A percentile compares a stretch with the other conserved stretches of the same genome.
Conservation (phyloP, 345 rosid species). For the Camelina neglecta region DNA sequence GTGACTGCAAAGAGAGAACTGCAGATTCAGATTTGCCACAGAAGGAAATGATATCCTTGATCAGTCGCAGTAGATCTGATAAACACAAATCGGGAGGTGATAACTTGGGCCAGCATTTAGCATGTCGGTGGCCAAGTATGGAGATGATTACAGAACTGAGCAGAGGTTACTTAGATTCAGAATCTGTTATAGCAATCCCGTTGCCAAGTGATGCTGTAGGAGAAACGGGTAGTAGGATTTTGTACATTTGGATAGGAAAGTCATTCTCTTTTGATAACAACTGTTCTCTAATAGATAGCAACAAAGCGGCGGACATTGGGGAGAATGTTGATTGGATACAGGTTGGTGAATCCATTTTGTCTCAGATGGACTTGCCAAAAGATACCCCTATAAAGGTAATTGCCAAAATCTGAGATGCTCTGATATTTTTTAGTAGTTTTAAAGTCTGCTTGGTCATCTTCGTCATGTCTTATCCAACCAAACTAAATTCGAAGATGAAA, state of each 20-base stretch:
- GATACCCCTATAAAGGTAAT: slow-evolving; percentile 72
- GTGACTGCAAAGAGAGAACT: slow-evolving; percentile 44
- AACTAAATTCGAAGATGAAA: neutral
- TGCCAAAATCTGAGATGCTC: neutral
- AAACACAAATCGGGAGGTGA: slow-evolving; percentile 38
- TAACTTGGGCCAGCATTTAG: slow-evolving; percentile 50
- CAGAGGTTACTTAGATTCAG: slow-evolving; percentile 57
- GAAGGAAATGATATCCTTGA: slow-evolving; percentile 44
- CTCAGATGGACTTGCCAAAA: slow-evolving; percentile 63
- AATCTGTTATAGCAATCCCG: slow-evolving; percentile 65
- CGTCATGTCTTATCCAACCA: neutral
- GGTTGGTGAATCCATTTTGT: slow-evolving; percentile 61
- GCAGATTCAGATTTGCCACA: slow-evolving; percentile 42
- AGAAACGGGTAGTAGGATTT: slow-evolving; percentile 53
- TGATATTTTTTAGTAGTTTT: neutral
- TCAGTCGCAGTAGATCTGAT: slow-evolving; percentile 42
- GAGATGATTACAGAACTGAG: slow-evolving; percentile 57
- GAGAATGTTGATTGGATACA: slow-evolving; percentile 65
- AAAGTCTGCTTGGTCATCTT: slow-evolving; percentile 9
- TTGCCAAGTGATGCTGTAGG: slow-evolving; percentile 50
- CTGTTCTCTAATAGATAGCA: slow-evolving; percentile 52
- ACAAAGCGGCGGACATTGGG: slow-evolving; percentile 43
- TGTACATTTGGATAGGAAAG: slow-evolving; percentile 88
- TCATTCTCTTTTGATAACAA: slow-evolving; percentile 53
- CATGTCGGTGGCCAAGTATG: slow-evolving; percentile 75